A percentile compares a stretch with the other conserved stretches of the same genome.
These are phyloP conservation scores for Annulohypoxylon maeteangense DNA, from an alignment of 495 filamentous ascomycete species.

Conservation along the genomic window DNA sequence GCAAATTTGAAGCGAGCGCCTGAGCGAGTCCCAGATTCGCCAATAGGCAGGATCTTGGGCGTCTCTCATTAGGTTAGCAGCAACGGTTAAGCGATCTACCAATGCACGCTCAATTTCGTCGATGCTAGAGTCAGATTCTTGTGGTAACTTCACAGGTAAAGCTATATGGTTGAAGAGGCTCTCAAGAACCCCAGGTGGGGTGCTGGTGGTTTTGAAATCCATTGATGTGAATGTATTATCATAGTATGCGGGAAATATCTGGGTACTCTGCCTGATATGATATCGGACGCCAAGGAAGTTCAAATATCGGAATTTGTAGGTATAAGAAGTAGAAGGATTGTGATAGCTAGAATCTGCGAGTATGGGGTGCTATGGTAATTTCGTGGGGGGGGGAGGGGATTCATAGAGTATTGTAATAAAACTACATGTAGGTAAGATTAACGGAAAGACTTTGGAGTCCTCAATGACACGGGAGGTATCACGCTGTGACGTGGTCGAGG, in stretches of 20 bases:
- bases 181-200: conserved; percentile 25
- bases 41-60: conserved; percentile 25
- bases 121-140: conserved; percentile 49
- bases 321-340: neutral
- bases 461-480: neutral
- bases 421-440: no score
- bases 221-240: neutral
- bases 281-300: neutral
- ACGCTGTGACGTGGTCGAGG: no score
- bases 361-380: neutral
- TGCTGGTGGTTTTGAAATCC: neutral
- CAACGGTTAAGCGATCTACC: conserved; percentile 47
- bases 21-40: conserved; percentile 48
- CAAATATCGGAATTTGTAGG: neutral
- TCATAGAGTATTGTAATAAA: neutral
- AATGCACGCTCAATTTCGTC: conserved; percentile 52
- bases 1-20: conserved; percentile 47
- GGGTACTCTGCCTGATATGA: neutral
- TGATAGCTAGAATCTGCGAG: neutral
- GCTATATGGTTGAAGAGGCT: conserved; percentile 53
- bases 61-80: conserved; percentile 46
- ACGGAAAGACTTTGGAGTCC: neutral
- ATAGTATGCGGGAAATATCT: neutral
- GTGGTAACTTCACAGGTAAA: conserved; percentile 58
- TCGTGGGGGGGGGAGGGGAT: no score